A percentile compares a stretch with the other conserved stretches of the same genome.
phyloP scores from a whole-genome alignment of 148 eudicot species.

The Rheum nobile region DNA sequence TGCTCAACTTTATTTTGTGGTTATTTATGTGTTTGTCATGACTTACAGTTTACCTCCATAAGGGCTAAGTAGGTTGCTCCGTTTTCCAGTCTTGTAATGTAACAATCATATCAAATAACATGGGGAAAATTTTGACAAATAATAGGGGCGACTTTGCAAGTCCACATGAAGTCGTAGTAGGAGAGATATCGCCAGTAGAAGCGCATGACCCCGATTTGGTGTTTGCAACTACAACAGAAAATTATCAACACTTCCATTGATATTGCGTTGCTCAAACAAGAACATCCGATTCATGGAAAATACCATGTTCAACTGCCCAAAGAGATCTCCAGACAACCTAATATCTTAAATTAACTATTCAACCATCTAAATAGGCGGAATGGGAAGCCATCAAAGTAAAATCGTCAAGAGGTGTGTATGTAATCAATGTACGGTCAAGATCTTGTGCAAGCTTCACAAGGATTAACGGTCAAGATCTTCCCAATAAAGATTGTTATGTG shows the following conservation, averaged over 20 bases:
- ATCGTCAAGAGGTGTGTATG: slow-evolving; percentile 32
- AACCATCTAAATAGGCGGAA: slow-evolving; percentile 41
- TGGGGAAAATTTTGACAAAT: slow-evolving; percentile 28
- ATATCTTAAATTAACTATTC: slow-evolving; percentile 52
- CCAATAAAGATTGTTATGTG: slow-evolving; percentile 30
- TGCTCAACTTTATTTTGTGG: too few species aligned
- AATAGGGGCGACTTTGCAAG: slow-evolving; percentile 25
- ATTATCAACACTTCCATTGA: slow-evolving; percentile 43
- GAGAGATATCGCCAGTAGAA: slow-evolving; percentile 46
- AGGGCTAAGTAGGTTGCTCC: too few species aligned
- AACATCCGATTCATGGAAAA: slow-evolving; percentile 28
- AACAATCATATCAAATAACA: slow-evolving; percentile 38
- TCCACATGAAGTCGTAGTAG: slow-evolving; percentile 46
- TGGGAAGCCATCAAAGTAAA: slow-evolving; percentile 14
- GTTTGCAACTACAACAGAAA: slow-evolving; percentile 34
- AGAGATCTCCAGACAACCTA: slow-evolving; percentile 17
- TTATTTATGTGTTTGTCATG: too few species aligned
- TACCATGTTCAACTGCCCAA: slow-evolving; percentile 33
- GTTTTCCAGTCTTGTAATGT: too few species aligned
- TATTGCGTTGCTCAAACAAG: slow-evolving; percentile 25
- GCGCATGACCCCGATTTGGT: slow-evolving; percentile 59
- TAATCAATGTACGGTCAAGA: slow-evolving; percentile 43
- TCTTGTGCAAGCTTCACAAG: slow-evolving; percentile 26
- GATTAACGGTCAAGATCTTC: slow-evolving; percentile 29
- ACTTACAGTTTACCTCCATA: too few species aligned